Conservation (phyloP, 352 stramenopile species). For the Phytopythium litorale region DNA sequence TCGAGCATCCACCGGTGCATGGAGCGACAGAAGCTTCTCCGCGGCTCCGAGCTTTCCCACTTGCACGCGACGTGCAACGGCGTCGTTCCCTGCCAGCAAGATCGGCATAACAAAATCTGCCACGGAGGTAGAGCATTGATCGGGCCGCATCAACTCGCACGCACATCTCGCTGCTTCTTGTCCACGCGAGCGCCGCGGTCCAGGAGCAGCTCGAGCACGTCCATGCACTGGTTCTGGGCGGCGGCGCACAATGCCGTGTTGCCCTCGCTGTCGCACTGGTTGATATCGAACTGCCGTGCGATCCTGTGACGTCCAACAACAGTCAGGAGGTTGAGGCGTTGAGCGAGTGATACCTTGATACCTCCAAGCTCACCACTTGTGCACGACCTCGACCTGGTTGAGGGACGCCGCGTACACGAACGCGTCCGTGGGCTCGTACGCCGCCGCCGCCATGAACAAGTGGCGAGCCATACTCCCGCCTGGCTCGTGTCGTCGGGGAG, state of each 20-base stretch:
- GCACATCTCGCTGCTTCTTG: constrained; percentile 36
- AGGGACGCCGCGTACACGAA: constrained; percentile 67
- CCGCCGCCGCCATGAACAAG: constrained; percentile 8
- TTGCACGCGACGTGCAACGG: constrained; percentile 49
- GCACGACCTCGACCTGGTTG: constrained; percentile 60
- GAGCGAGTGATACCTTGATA: neutral
- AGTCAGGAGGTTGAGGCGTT: neutral
- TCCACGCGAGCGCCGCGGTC: constrained; percentile 35
- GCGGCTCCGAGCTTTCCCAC: constrained; percentile 44
- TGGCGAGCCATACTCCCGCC: neutral
- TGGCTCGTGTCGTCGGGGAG: neutral
- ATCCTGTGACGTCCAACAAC: constrained; percentile 25
- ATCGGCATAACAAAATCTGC: neutral
- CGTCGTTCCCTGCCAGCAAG: constrained; percentile 33
- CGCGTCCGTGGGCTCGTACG: constrained; percentile 40
- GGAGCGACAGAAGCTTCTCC: constrained; percentile 29
- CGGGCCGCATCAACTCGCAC: neutral
- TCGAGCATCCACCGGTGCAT: constrained; percentile 21
- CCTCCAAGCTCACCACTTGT: constrained; percentile 26
- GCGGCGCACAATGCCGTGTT: constrained; percentile 43
- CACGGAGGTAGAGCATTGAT: neutral
- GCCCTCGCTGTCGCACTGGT: constrained; percentile 45
- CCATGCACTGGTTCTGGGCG: constrained; percentile 56
- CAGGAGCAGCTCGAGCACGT: constrained; percentile 52
- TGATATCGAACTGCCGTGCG: constrained; percentile 34